phyloP scores from a whole-genome alignment of 2,329 filamentous ascomycete species.

The Ascochyta fabae region DNA sequence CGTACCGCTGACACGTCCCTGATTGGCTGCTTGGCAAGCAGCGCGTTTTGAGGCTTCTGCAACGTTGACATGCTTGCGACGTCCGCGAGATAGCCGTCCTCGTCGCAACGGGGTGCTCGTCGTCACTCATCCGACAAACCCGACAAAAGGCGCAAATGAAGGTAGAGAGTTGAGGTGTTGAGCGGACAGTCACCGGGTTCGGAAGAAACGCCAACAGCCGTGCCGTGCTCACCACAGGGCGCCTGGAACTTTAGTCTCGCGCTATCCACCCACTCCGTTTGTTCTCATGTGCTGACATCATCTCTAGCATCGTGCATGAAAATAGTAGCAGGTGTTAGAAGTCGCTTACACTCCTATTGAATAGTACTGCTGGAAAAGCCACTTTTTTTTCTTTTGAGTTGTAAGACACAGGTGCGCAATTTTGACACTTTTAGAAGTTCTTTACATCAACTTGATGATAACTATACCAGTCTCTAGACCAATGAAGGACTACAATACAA shows the following conservation, averaged over 20 bases:
- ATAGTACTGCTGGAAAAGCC: not conserved
- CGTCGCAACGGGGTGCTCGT: slow-evolving; percentile 22
- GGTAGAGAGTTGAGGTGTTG: not conserved
- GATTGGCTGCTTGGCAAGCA: slow-evolving; percentile 40
- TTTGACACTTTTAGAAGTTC: no score
- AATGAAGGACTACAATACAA: no score
- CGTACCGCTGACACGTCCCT: slow-evolving; percentile 41
- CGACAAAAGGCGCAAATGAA: not conserved
- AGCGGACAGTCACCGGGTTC: not conserved
- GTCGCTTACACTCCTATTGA: not conserved
- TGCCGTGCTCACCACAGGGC: slow-evolving; percentile 3
- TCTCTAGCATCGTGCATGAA: not conserved
- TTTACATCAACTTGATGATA: no score
- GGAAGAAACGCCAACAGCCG: not conserved
- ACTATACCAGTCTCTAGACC: no score
- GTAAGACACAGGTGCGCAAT: no score
- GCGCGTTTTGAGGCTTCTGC: slow-evolving; percentile 43
- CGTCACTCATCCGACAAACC: slow-evolving; percentile 31
- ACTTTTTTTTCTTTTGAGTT: not conserved
- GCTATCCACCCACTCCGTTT: not conserved
- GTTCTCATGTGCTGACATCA: not conserved
- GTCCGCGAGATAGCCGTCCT: slow-evolving; percentile 27
- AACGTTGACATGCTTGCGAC: slow-evolving; percentile 43
- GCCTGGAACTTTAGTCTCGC: not conserved
- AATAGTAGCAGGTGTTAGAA: not conserved